Conservation (phyloP, 192 early-diverging fungal genomes). For the Umbelopsis sp. region DNA sequence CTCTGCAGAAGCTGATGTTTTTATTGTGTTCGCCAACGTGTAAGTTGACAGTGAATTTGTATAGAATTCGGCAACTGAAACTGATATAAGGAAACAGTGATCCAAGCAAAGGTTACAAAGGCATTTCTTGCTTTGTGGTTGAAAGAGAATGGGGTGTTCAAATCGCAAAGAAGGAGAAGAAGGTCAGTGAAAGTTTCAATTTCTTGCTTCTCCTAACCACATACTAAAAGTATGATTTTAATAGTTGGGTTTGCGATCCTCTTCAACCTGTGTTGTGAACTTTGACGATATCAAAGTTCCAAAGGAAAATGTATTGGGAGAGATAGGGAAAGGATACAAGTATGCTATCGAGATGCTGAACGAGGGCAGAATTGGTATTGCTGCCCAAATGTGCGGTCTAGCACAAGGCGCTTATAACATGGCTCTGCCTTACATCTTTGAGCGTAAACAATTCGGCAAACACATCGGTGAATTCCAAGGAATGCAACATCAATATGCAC, state of each 20-base stretch:
- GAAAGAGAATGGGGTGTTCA: slow-evolving; percentile 91
- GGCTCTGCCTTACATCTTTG: slow-evolving; percentile 85
- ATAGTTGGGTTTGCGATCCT: slow-evolving; percentile 88
- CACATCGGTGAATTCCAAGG: slow-evolving; percentile 83
- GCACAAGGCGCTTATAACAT: slow-evolving; percentile 91
- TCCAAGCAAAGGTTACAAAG: slow-evolving; percentile 90
- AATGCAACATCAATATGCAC: slow-evolving; percentile 63
- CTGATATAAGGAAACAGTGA: slow-evolving; percentile 60
- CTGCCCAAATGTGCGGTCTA: slow-evolving; percentile 95
- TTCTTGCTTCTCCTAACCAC: neutral
- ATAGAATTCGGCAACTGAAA: neutral
- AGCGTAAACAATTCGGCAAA: slow-evolving; percentile 92
- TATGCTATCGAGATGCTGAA: slow-evolving; percentile 96
- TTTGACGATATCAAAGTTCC: slow-evolving; percentile 91
- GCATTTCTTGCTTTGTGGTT: slow-evolving; percentile 96
- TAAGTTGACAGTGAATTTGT: slow-evolving; percentile 5
- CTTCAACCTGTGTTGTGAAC: slow-evolving; percentile 90
- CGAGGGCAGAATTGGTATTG: slow-evolving; percentile 96
- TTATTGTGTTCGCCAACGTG: slow-evolving; percentile 41
- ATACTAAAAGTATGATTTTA: neutral
- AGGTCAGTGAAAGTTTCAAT: slow-evolving; percentile 46
- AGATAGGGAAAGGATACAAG: slow-evolving; percentile 95
- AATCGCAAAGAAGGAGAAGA: slow-evolving; percentile 96
- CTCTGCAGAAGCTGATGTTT: slow-evolving; percentile 90
- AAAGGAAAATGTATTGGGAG: slow-evolving; percentile 85